phyloP scores from a whole-genome alignment of 768 basidiomycete species.

The Kockovaella imperatae region DNA sequence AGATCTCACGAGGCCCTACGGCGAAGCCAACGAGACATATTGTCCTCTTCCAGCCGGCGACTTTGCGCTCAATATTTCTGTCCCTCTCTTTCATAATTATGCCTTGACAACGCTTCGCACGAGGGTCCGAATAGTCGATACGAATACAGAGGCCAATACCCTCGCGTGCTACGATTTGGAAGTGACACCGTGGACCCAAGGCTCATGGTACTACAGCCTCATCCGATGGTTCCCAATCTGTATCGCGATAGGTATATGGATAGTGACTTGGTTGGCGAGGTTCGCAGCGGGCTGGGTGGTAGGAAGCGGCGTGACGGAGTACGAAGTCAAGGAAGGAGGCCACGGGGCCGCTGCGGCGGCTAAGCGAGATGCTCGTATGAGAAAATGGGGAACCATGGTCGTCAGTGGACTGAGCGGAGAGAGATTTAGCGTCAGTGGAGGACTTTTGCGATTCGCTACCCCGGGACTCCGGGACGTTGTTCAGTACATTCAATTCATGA shows the following conservation, averaged over 20 bases:
- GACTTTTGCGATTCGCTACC: slow-evolving; percentile 86
- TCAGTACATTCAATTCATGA: slow-evolving; percentile 75
- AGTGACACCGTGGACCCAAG: slow-evolving; percentile 57
- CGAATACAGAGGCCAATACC: slow-evolving; percentile 58
- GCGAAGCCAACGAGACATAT: slow-evolving; percentile 48
- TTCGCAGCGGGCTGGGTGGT: slow-evolving; percentile 66
- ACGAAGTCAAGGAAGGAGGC: slow-evolving; percentile 50
- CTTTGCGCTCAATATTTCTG: slow-evolving; percentile 65
- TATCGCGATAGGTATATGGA: slow-evolving; percentile 71
- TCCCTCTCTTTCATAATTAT: slow-evolving; percentile 59
- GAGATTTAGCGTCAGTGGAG: slow-evolving; percentile 71
- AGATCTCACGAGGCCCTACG: slow-evolving; percentile 51
- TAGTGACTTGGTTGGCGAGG: slow-evolving; percentile 54
- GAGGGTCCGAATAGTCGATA: slow-evolving; percentile 79
- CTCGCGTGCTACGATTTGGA: slow-evolving; percentile 71
- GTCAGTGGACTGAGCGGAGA: slow-evolving; percentile 92
- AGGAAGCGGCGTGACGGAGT: slow-evolving; percentile 57
- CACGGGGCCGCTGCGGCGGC: slow-evolving; percentile 10
- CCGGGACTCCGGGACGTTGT: slow-evolving; percentile 87
- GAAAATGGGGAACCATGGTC: slow-evolving; percentile 78
- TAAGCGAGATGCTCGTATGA: slow-evolving; percentile 46
- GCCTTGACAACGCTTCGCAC: slow-evolving; percentile 77
- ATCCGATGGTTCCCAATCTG: slow-evolving; percentile 55
- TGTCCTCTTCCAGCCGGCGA: slow-evolving; percentile 75
- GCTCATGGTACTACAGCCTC: slow-evolving; percentile 48